These are phyloP conservation scores for Musa itinerans DNA, from an alignment of 176 grass and related monocot genomes.

Conservation along the genomic window DNA sequence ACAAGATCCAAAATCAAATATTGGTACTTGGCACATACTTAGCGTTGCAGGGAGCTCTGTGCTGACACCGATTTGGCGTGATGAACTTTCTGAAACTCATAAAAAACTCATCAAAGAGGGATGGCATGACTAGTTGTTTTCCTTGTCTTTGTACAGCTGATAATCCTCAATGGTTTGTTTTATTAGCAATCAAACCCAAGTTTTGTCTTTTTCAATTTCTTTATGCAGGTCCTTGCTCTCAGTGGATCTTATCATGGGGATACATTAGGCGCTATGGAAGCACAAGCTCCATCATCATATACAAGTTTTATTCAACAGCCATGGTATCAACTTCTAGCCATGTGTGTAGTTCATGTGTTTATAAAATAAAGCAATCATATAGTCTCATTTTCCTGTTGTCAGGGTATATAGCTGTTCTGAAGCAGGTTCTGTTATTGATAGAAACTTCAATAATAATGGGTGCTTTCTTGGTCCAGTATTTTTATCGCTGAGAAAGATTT, in stretches of 20 bases:
- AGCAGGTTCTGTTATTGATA: background rate
- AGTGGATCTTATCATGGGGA: constrained; percentile 91
- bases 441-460: background rate
- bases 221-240: constrained; percentile 68
- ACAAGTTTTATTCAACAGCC: constrained; percentile 86
- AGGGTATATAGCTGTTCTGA: background rate
- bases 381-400: background rate
- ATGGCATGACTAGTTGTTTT: too few relatives aligned
- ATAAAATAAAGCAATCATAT: background rate
- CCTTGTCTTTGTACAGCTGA: background rate
- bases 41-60: too few relatives aligned
- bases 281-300: constrained; percentile 92
- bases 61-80: too few relatives aligned
- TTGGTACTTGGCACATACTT: too few relatives aligned
- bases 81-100: too few relatives aligned
- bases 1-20: too few relatives aligned
- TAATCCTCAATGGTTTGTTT: background rate
- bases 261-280: constrained; percentile 97
- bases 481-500: background rate
- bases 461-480: background rate
- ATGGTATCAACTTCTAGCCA: constrained; percentile 39
- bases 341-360: background rate
- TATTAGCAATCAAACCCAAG: background rate
- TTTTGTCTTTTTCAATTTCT: background rate
- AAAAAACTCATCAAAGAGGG: too few relatives aligned